Conservation (phyloP, 768 basidiomycete species). For the Pleurotus ostreatus region DNA sequence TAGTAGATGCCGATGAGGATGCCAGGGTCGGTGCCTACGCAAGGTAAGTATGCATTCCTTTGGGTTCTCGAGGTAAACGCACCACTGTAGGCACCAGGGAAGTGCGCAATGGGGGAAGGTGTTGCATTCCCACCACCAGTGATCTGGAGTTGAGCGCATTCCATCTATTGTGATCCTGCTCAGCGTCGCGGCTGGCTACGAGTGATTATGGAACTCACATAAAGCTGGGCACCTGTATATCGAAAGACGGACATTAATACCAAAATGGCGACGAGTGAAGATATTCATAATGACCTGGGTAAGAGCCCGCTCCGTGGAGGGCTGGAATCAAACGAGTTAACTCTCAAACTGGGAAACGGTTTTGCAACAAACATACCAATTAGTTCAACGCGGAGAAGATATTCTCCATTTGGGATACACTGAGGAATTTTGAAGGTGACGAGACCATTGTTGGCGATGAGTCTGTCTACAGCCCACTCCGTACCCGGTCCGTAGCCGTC, state of each 20-base stretch:
- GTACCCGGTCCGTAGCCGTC: slow-evolving; percentile 24
- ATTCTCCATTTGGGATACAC: slow-evolving; percentile 15
- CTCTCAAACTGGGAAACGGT: no score
- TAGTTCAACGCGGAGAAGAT: slow-evolving; percentile 7
- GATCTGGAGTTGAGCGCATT: slow-evolving; percentile 3
- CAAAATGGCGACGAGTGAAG: not conserved
- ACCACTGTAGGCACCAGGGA: slow-evolving; percentile 3
- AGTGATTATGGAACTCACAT: not conserved
- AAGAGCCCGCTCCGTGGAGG: slow-evolving; percentile 1
- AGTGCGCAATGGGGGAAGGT: not conserved
- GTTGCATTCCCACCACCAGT: slow-evolving; percentile 1
- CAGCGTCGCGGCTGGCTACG: no score
- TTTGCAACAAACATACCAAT: not conserved
- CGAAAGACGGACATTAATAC: not conserved
- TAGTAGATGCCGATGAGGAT: slow-evolving; percentile 1
- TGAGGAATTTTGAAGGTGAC: slow-evolving; percentile 28
- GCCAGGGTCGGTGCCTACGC: slow-evolving; percentile 2
- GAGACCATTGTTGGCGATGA: slow-evolving; percentile 38
- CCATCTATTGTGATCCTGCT: not conserved
- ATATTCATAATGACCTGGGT: not conserved
- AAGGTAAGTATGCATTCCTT: not conserved
- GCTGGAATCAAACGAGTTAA: not conserved
- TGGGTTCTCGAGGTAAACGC: not conserved
- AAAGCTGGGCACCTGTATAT: slow-evolving; percentile 4
- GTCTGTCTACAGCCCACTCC: slow-evolving; percentile 35